These are phyloP conservation scores for Salvia sclarea DNA, from an alignment of 305 asterid genomes.

Conservation along the genomic window DNA sequence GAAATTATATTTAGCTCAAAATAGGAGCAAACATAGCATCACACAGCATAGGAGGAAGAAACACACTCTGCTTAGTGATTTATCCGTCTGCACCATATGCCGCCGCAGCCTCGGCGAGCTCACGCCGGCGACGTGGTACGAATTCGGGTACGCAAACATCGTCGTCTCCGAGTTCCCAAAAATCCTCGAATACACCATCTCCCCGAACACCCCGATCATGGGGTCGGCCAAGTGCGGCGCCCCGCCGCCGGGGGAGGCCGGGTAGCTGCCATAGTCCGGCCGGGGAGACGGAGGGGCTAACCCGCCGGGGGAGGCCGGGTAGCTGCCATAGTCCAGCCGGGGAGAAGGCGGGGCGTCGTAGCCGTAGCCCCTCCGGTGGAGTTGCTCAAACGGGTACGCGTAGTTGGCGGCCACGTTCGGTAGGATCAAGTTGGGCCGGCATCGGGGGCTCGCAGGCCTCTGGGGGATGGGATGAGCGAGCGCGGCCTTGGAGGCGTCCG, in stretches of 20 bases:
- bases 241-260: slow-evolving; percentile 32
- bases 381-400: slow-evolving; percentile 35
- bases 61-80: slow-evolving; percentile 62
- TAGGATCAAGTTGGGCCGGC: slow-evolving; percentile 4
- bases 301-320: slow-evolving; percentile 28
- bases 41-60: slow-evolving; percentile 74
- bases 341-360: slow-evolving; percentile 16
- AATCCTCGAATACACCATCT: slow-evolving; percentile 65
- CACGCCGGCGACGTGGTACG: slow-evolving; percentile 42
- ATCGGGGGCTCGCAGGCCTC: slow-evolving; percentile 53
- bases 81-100: slow-evolving; percentile 52
- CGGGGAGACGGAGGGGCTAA: slow-evolving; percentile 20
- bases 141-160: slow-evolving; percentile 48
- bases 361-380: slow-evolving; percentile 30
- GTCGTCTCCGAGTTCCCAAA: slow-evolving; percentile 56
- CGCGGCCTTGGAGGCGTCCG: slow-evolving; percentile 35
- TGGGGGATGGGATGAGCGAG: slow-evolving; percentile 43
- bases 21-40: slow-evolving; percentile 61
- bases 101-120: slow-evolving; percentile 58
- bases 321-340: slow-evolving; percentile 16
- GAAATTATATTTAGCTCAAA: slow-evolving; percentile 33
- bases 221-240: slow-evolving; percentile 47
- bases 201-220: slow-evolving; percentile 57
- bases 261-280: slow-evolving; percentile 9
- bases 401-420: slow-evolving; percentile 18